Evolutionary conservation across 768 basidiomycete genomes (phyloP), one percentile per base, ranked within the genome.

Genomic region (Auriculariales sp.): DNA sequence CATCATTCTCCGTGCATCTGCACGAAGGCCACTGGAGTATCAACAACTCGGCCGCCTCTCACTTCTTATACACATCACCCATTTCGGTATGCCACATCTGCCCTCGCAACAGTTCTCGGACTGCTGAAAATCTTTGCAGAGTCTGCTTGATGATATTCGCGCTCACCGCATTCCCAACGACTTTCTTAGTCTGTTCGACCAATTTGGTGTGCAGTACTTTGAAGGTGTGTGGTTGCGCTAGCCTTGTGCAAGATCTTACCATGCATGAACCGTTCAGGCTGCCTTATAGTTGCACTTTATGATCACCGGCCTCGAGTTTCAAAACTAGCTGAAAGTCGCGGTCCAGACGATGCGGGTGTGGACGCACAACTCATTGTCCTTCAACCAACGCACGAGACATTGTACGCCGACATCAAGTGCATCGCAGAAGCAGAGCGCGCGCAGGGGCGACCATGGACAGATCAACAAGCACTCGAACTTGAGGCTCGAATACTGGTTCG

Each of bases 151-250:
- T 58, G 88, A 91, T 59, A 79, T 91, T 49, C 77, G 84, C 44
- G 80, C 81, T 6, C 77, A 84, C 56, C 73, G 86, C 44, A 89
- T 91, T 70, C 88, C 88, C 11, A 78, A 83, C 28, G 88, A 91
- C 65, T 88, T 86, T 60, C 69, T 89, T 11, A 83, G 88, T 53
- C 64, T 88, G 27, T 88, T 91, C 56, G 83, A 91, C 53, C 65
- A 72, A 19, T 76, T 78, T 3, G 71, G 71, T 50, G 72, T 87
- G 3, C 83, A 84, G 19, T 91, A 87, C 63, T 91, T 89, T 61
- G 83, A 90, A 61, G 88, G 87, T 86, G 52, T 25, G 47, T 11
- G 19, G 71, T 66, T 19, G 10, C 15, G 22, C 17, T 9, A n/a
- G 36, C 36, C 9, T 39, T 7, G 36, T 14, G 12, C 12, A 11